Evolutionary conservation across 2,329 filamentous ascomycete genomes (phyloP).

Genomic region (Cercospora berteroae): DNA sequence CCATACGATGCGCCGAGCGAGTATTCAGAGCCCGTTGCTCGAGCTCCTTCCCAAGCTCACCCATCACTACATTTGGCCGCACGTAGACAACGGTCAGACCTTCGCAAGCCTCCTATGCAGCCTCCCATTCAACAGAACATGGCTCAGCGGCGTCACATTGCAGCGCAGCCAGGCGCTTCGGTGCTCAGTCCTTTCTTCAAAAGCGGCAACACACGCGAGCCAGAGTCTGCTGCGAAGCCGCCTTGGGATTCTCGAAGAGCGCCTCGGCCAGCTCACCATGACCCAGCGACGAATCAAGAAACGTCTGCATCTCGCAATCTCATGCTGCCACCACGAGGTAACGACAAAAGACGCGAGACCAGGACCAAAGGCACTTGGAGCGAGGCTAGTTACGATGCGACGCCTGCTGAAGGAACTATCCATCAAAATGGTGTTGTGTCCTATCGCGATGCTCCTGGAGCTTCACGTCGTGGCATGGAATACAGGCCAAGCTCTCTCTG

Average conservation of each 20-base stretch:
- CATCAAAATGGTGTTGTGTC: neutral
- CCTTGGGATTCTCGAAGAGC: neutral
- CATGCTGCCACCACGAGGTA: neutral
- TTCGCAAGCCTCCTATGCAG: neutral
- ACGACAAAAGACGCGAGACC: neutral
- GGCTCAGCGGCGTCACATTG: neutral
- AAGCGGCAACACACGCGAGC: neutral
- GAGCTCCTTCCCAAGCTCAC: neutral
- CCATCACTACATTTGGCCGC: neutral
- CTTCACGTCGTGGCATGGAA: neutral
- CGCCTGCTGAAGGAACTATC: neutral
- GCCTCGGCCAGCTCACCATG: neutral
- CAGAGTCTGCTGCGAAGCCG: neutral
- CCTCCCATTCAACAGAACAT: neutral
- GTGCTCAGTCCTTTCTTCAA: slow-evolving; percentile 45
- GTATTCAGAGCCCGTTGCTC: neutral
- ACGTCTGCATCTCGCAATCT: neutral
- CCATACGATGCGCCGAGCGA: neutral
- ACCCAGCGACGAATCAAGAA: neutral
- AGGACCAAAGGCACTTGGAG: neutral
- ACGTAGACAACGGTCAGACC: neutral
- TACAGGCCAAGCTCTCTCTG: neutral
- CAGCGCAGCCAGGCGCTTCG: slow-evolving; percentile 21
- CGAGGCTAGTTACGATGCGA: neutral
- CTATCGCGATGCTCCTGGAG: neutral